phyloP scores from a whole-genome alignment of 306 rosid species.

The Cucumis hystrix region DNA sequence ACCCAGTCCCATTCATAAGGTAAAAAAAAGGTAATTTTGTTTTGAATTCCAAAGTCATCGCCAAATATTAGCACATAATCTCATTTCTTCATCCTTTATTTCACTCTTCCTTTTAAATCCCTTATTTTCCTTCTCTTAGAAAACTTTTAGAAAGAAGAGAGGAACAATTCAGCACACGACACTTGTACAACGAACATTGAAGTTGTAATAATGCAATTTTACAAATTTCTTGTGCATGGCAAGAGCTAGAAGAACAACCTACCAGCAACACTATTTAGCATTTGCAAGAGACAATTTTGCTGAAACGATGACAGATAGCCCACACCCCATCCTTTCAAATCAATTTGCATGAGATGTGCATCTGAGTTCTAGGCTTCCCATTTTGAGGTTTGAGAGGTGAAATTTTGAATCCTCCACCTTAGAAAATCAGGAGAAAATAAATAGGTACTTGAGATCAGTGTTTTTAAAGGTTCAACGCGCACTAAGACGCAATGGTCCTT shows the following conservation, averaged over 20 bases:
- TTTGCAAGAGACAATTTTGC: slow-evolving; percentile 95
- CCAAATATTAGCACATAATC: background rate
- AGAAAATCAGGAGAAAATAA: slow-evolving; percentile 1
- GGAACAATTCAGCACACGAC: background rate
- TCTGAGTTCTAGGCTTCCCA: slow-evolving; percentile 94
- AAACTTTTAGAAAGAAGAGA: background rate
- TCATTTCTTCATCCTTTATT: background rate
- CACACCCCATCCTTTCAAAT: slow-evolving; percentile 96
- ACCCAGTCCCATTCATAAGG: background rate
- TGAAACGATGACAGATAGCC: slow-evolving; percentile 84
- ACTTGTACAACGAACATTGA: background rate
- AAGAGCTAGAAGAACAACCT: slow-evolving; percentile 18
- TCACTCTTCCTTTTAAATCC: background rate
- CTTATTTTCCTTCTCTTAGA: background rate
- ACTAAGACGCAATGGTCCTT: too few species aligned
- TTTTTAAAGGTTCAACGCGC: too few species aligned
- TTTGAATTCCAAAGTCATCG: background rate
- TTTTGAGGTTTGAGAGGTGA: slow-evolving; percentile 84
- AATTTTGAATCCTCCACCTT: slow-evolving; percentile 96
- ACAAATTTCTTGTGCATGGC: background rate
- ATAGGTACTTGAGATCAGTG: slow-evolving; percentile 1
- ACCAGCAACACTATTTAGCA: slow-evolving; percentile 98
- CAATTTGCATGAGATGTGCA: slow-evolving; percentile 99
- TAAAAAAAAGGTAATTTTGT: background rate
- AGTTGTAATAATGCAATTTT: background rate